Percentiles rank a stretch among this genome's conserved stretches.
phyloP scores from a whole-genome alignment of 2,329 filamentous ascomycete genomes.

The Diaporthe citri region DNA sequence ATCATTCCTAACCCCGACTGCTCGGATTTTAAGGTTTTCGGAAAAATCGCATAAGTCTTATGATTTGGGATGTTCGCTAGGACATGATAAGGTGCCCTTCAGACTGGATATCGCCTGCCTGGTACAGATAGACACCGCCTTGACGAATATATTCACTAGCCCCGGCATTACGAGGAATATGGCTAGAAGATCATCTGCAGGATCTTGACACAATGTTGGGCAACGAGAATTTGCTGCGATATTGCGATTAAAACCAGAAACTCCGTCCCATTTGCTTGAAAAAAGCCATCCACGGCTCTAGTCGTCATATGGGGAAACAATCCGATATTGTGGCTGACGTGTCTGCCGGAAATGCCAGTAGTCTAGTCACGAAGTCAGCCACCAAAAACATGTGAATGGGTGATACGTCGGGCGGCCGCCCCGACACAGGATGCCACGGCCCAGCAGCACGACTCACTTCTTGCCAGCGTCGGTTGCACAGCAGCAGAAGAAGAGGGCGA shows the following conservation, averaged over 20 bases:
- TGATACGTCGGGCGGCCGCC: background rate
- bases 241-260: background rate
- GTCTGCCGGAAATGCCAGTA: slow-evolving; percentile 35
- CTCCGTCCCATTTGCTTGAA: background rate
- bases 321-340: slow-evolving; percentile 36
- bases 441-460: slow-evolving; percentile 22
- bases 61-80: background rate
- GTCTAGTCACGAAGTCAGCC: background rate
- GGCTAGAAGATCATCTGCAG: background rate
- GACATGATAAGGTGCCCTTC: background rate
- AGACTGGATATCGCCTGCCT: background rate
- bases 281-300: background rate
- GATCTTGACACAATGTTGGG: background rate
- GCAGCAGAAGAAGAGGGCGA: slow-evolving; percentile 35
- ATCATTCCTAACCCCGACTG: too few relatives aligned
- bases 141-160: background rate
- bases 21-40: background rate
- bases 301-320: slow-evolving; percentile 35
- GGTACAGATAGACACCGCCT: too few relatives aligned
- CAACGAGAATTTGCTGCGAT: background rate
- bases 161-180: too few relatives aligned
- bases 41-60: too few relatives aligned
- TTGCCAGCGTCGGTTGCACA: slow-evolving; percentile 38
- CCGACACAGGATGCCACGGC: background rate
- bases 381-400: background rate